phyloP scores from a whole-genome alignment of 2,329 filamentous ascomycete species.

The Verticillium zaregamsianum region DNA sequence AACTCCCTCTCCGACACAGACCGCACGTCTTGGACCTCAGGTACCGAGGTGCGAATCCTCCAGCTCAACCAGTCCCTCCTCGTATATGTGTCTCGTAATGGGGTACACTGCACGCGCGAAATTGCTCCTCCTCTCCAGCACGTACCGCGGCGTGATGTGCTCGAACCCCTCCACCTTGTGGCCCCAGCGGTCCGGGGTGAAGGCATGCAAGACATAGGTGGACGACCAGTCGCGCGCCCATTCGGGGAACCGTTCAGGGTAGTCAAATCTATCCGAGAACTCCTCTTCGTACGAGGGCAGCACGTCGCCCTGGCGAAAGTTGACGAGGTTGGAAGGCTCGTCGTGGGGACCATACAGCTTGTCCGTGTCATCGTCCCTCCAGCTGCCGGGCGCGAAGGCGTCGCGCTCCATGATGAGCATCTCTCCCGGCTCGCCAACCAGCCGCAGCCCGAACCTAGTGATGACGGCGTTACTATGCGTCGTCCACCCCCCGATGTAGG shows the following conservation, averaged over 20 bases:
- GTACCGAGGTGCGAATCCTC: slow-evolving; percentile 6
- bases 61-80: slow-evolving; percentile 9
- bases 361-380: slow-evolving; percentile 7
- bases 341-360: slow-evolving; percentile 14
- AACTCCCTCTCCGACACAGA: no score
- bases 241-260: not conserved
- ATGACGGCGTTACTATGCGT: slow-evolving; percentile 21
- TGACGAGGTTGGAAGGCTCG: slow-evolving; percentile 3
- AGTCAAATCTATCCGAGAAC: not conserved
- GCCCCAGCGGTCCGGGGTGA: slow-evolving; percentile 7
- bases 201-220: slow-evolving; percentile 18
- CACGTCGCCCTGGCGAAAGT: slow-evolving; percentile 1
- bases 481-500: slow-evolving; percentile 22
- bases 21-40: not conserved
- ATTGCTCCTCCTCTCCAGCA: slow-evolving; percentile 17
- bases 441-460: slow-evolving; percentile 36
- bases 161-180: slow-evolving; percentile 1
- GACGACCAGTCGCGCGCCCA: slow-evolving; percentile 16
- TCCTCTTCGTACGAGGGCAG: slow-evolving; percentile 1
- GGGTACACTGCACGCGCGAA: slow-evolving; percentile 18
- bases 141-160: slow-evolving; percentile 15
- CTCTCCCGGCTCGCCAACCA: slow-evolving; percentile 28
- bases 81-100: slow-evolving; percentile 14
- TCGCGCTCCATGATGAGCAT: slow-evolving; percentile 18
- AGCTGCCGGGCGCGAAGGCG: slow-evolving; percentile 19